Evolutionary conservation across 257 asterid genomes (phyloP), one percentile per base, ranked within the genome.

Genomic region (Eucommia ulmoides): DNA sequence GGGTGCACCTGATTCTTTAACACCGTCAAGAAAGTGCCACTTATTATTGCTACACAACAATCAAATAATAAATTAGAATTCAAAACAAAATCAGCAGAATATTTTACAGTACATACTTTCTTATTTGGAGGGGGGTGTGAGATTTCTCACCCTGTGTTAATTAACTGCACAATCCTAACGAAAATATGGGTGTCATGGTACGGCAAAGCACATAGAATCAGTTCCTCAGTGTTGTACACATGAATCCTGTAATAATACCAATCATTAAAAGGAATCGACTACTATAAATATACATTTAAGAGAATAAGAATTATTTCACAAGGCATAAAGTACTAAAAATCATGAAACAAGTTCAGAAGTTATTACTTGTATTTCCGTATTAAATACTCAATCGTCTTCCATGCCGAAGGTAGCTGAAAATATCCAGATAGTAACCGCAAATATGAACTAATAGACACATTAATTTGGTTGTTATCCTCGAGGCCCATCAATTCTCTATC

Each of bases 11-110:
- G 83, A 72, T 49, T 59, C 63, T 75, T 81, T 83, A 45, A 89
- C 98, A 51, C 93, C 96, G 56, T 80, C 88, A 22, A 89, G 92
- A 71, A 89, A 89, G 65, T 56, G 78, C 98, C 98, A 89, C 63
- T 54, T 78, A 53, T 71, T 75, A 59, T 86, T 89, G 54, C 98
- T 89, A 77, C 63, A 69, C 61, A 64, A 60, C 18, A 57, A 11
- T 62, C 52, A 19, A 10, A 14, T 26, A n/a, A n/a, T n/a, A n/a
- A n/a, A n/a, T n/a, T n/a, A n/a, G n/a, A n/a, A n/a, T n/a, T n/a
- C n/a, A n/a, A n/a, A n/a, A n/a, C n/a, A n/a, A n/a, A n/a, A n/a
- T n/a, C n/a, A n/a, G n/a, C n/a, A n/a, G n/a, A n/a, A n/a, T n/a
- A n/a, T n/a, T n/a, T n/a, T n/a, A n/a, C n/a, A n/a, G n/a, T n/a